phyloP scores from a whole-genome alignment of 208 protist genomes.

The Acanthamoeba pearcei region DNA sequence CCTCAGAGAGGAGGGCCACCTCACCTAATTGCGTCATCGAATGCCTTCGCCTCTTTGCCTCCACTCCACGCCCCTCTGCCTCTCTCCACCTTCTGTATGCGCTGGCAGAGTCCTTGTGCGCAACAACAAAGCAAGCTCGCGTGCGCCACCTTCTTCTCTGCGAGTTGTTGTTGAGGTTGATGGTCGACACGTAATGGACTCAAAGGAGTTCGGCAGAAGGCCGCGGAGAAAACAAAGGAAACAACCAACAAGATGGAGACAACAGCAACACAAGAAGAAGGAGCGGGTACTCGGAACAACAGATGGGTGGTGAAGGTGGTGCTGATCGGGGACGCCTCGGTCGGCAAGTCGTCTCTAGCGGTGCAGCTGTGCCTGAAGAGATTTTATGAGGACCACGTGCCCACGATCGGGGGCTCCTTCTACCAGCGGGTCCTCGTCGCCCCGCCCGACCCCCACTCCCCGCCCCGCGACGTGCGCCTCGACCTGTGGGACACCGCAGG shows the following conservation, averaged over 20 bases:
- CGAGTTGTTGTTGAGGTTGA: too few relatives aligned
- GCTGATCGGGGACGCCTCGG: constrained; percentile 3
- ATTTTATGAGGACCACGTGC: constrained; percentile 4
- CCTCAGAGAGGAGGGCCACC: constrained; percentile 96
- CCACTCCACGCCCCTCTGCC: too few relatives aligned
- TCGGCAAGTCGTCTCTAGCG: constrained; percentile 1
- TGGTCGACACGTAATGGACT: too few relatives aligned
- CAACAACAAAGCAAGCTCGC: too few relatives aligned
- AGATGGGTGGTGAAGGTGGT: constrained; percentile 13
- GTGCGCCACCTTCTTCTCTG: too few relatives aligned
- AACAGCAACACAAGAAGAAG: neutral
- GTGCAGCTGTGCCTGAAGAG: neutral
- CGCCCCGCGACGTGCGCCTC: neutral
- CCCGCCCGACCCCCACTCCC: neutral
- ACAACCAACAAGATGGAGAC: neutral
- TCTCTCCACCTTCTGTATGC: too few relatives aligned
- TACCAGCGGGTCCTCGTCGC: neutral
- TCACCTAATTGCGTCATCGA: constrained; percentile 27
- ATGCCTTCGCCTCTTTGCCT: neutral
- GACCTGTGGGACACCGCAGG: constrained; percentile 20
- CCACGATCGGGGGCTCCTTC: neutral
- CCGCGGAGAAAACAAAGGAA: neutral
- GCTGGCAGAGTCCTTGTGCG: too few relatives aligned
- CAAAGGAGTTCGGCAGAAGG: too few relatives aligned
- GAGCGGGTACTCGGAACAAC: neutral